Conservation (phyloP, 1,284 basidiomycete species). For the Takashimella koratensis region DNA sequence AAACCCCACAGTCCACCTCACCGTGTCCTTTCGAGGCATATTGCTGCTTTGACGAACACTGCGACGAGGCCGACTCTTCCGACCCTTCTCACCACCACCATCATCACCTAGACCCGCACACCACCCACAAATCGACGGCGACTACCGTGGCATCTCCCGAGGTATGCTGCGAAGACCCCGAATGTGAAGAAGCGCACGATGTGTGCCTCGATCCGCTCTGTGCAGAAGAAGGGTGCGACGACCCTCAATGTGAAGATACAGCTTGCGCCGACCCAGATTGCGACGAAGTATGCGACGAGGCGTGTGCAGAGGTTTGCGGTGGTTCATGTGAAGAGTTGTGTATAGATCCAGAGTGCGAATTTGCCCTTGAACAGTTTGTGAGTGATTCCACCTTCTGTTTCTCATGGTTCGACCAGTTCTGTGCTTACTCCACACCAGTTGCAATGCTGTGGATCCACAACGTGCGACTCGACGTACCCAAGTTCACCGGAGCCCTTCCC, state of each 20-base stretch:
- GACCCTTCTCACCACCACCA: background rate
- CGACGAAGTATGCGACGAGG: conserved; percentile 11
- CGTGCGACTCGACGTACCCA: conserved; percentile 6
- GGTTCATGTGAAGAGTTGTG: conserved; percentile 3
- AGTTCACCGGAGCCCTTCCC: background rate
- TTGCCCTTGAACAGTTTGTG: conserved; percentile 41
- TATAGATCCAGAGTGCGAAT: background rate
- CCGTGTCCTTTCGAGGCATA: conserved; percentile 22
- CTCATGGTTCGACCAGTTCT: background rate
- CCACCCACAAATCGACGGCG: conserved; percentile 8
- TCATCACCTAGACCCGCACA: conserved; percentile 8
- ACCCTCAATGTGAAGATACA: conserved; percentile 4
- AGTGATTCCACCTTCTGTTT: conserved; percentile 11
- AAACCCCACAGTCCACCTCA: background rate
- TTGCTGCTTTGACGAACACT: conserved; percentile 22
- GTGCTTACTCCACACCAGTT: conserved; percentile 18
- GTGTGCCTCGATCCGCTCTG: conserved; percentile 7
- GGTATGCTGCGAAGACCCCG: conserved; percentile 13
- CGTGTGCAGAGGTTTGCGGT: conserved; percentile 34
- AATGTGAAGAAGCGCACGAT: conserved; percentile 11
- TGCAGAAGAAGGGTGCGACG: conserved; percentile 7
- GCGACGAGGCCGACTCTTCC: conserved; percentile 3
- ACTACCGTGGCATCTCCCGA: too few species aligned
- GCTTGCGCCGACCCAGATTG: background rate
- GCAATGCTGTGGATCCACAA: conserved; percentile 36